Evolutionary conservation across 176 grass and related monocot genomes (phyloP).

Genomic region (Aegilops bicornis): DNA sequence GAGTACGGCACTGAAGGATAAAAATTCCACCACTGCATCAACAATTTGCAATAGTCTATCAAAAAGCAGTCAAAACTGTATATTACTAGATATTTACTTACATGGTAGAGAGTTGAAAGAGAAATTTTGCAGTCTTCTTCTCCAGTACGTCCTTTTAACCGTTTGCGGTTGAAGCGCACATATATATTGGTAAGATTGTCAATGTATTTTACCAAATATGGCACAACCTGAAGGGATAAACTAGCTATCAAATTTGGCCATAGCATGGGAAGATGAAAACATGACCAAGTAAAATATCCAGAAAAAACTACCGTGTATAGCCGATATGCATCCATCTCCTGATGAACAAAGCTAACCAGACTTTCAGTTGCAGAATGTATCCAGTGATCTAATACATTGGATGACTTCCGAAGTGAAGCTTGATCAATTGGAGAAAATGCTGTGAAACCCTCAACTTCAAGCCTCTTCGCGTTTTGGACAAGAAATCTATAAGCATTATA

Average conservation of each 20-base stretch:
- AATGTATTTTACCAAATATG: conserved; percentile 93
- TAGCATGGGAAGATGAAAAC: conserved; percentile 15
- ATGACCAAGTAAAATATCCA: conserved; percentile 28
- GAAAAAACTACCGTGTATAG: conserved; percentile 73
- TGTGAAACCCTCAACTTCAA: conserved; percentile 77
- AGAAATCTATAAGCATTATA: conserved; percentile 98
- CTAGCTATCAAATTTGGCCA: conserved; percentile 13
- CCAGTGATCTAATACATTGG: conserved; percentile 97
- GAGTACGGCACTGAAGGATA: not conserved
- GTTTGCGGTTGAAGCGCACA: conserved; percentile 95
- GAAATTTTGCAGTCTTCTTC: conserved; percentile 95
- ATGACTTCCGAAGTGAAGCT: conserved; percentile 63
- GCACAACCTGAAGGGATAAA: conserved; percentile 69
- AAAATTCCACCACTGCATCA: not conserved
- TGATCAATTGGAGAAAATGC: conserved; percentile 74
- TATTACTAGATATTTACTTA: conserved; percentile 43
- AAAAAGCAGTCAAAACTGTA: not conserved
- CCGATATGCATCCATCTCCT: conserved; percentile 97
- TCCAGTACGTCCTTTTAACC: conserved; percentile 93
- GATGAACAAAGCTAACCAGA: conserved; percentile 88
- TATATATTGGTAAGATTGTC: conserved; percentile 99
- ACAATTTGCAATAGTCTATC: conserved; percentile 13
- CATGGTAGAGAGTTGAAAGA: conserved; percentile 90
- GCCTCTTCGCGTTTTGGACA: conserved; percentile 98
- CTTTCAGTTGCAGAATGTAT: conserved; percentile 97